These are phyloP conservation scores for Cicer pinnatifidum DNA, from an alignment of 306 rosid genomes.

Conservation along the genomic window DNA sequence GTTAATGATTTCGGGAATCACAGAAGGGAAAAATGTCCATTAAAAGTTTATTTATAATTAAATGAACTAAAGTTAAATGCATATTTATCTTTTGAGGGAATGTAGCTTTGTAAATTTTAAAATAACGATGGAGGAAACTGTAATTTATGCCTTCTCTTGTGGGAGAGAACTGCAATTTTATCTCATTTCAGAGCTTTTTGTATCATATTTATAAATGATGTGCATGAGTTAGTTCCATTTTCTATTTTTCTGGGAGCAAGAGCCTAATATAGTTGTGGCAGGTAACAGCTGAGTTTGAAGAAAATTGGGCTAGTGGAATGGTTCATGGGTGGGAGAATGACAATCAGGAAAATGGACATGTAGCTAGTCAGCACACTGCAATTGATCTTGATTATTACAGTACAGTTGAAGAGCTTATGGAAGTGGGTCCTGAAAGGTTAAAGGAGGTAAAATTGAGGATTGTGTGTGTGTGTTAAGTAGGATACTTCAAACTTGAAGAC, in stretches of 20 bases:
- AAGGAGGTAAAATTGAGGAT: constrained; percentile 69
- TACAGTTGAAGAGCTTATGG: constrained; percentile 82
- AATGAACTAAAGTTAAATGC: background rate
- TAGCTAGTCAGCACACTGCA: constrained; percentile 53
- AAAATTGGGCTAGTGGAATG: constrained; percentile 71
- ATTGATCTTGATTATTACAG: constrained; percentile 91
- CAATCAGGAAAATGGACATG: constrained; percentile 68
- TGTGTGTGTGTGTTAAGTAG: background rate
- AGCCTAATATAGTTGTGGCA: constrained; percentile 50
- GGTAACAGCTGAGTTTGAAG: constrained; percentile 82
- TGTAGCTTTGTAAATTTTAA: constrained; percentile 1
- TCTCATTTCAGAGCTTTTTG: constrained; percentile 2
- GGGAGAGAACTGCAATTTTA: background rate
- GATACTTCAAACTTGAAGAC: background rate
- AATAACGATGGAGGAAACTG: background rate
- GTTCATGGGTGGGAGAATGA: constrained; percentile 78
- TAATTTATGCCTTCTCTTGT: background rate
- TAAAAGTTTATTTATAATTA: background rate
- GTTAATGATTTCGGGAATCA: background rate
- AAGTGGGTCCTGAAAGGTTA: constrained; percentile 89
- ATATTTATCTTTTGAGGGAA: background rate
- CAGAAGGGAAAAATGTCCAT: background rate
- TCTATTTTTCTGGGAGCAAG: constrained; percentile 21
- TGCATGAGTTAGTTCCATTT: constrained; percentile 3
- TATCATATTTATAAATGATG: background rate